These are phyloP conservation scores for Teratosphaeria gauchensis DNA, from an alignment of 2,329 filamentous ascomycete genomes.

Conservation along the genomic window DNA sequence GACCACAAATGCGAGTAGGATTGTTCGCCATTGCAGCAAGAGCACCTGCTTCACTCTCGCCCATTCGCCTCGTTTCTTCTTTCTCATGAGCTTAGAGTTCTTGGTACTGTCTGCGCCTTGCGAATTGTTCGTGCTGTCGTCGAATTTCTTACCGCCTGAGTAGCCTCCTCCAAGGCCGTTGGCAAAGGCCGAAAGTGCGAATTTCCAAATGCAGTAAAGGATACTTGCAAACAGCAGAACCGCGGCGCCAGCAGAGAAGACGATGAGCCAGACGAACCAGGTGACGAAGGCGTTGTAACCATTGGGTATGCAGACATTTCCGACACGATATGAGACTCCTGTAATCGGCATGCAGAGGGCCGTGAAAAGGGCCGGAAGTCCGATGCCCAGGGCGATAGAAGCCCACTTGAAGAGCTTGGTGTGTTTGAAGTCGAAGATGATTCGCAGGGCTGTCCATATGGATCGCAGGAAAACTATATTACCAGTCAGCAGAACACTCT, in stretches of 20 bases:
- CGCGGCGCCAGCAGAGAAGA: slow-evolving; percentile 21
- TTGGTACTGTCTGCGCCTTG: neutral
- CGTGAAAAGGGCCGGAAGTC: slow-evolving; percentile 62
- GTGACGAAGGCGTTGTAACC: slow-evolving; percentile 63
- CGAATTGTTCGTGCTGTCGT: neutral
- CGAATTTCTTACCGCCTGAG: neutral
- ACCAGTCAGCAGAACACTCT: neutral
- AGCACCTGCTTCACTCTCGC: slow-evolving; percentile 65
- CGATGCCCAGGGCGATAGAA: slow-evolving; percentile 8
- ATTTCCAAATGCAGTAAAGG: slow-evolving; percentile 27
- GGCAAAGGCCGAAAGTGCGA: slow-evolving; percentile 9
- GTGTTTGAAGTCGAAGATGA: slow-evolving; percentile 11
- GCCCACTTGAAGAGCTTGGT: slow-evolving; percentile 7
- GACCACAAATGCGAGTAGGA: slow-evolving; percentile 68
- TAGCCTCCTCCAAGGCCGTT: neutral
- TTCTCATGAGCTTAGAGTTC: neutral
- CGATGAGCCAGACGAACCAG: slow-evolving; percentile 30
- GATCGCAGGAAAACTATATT: slow-evolving; percentile 10
- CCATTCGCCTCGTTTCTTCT: slow-evolving; percentile 32
- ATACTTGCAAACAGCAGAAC: slow-evolving; percentile 25
- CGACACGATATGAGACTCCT: slow-evolving; percentile 88
- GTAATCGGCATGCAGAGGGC: slow-evolving; percentile 68
- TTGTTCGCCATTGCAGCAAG: slow-evolving; percentile 72
- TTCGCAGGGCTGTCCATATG: slow-evolving; percentile 12
- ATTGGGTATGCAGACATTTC: slow-evolving; percentile 85